These are phyloP conservation scores for Atractiella rhizophila DNA, from an alignment of 768 basidiomycete species.

Conservation along the genomic window DNA sequence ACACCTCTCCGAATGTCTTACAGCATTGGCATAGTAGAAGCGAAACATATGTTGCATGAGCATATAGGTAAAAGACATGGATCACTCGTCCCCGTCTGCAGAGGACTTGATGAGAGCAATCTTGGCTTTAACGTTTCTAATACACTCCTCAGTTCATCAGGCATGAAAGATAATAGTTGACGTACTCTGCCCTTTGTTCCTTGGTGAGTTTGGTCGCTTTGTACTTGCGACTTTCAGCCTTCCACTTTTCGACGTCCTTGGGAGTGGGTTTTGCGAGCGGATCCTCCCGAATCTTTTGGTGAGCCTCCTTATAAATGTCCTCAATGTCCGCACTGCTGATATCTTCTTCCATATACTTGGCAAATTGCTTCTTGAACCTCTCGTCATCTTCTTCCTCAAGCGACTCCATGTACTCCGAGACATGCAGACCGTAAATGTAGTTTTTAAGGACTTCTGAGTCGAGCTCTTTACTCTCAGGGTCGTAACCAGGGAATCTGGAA, in stretches of 20 bases:
- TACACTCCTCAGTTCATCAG: too few species aligned
- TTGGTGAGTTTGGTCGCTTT: constrained; percentile 40
- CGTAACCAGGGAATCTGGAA: constrained; percentile 65
- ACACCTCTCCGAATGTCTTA: too few species aligned
- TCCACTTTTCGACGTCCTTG: constrained; percentile 70
- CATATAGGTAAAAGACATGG: too few species aligned
- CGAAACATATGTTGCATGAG: too few species aligned
- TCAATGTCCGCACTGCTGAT: constrained; percentile 90
- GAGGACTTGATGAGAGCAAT: too few species aligned
- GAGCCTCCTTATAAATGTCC: constrained; percentile 76
- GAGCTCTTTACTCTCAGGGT: constrained; percentile 70
- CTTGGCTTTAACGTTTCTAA: too few species aligned
- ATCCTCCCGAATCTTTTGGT: constrained; percentile 86
- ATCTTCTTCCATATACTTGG: constrained; percentile 81
- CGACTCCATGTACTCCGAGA: constrained; percentile 98
- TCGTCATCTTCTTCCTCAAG: constrained; percentile 99
- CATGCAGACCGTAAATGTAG: constrained; percentile 41
- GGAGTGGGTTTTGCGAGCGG: constrained; percentile 48
- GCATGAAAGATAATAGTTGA: too few species aligned
- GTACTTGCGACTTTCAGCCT: constrained; percentile 52
- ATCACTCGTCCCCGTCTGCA: too few species aligned
- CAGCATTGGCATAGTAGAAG: too few species aligned
- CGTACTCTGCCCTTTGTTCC: constrained; percentile 50
- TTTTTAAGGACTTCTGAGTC: constrained; percentile 87
- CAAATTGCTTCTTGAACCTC: constrained; percentile 38